Percentiles rank a stretch among this genome's conserved stretches.
Evolutionary conservation across 495 filamentous ascomycete genomes (phyloP).

Genomic region (Xylaria acuta): DNA sequence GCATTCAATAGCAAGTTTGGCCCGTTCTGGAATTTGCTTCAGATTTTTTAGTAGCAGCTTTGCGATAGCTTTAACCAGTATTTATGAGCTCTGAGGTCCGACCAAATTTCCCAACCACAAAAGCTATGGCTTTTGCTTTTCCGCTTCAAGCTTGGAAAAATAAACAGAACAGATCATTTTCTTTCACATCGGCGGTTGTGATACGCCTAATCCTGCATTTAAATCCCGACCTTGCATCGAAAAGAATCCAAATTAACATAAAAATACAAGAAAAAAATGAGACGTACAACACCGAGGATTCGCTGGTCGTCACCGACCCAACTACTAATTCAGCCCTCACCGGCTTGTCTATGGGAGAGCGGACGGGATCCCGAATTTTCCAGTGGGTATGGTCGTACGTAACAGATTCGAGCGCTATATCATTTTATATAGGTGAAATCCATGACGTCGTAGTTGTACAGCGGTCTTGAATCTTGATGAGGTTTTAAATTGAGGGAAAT

Average conservation of each 20-base stretch:
- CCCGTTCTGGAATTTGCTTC: too few relatives aligned
- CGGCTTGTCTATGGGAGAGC: conserved; percentile 48
- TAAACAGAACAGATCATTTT: too few relatives aligned
- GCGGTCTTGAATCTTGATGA: not conserved
- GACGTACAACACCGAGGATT: conserved; percentile 46
- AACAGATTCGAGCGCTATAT: not conserved
- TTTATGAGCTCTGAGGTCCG: too few relatives aligned
- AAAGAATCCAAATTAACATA: not conserved
- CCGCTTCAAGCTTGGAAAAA: too few relatives aligned
- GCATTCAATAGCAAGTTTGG: too few relatives aligned
- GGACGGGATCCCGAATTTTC: conserved; percentile 52
- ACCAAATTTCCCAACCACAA: too few relatives aligned
- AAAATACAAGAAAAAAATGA: not conserved
- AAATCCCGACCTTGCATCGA: too few relatives aligned
- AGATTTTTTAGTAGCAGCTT: too few relatives aligned
- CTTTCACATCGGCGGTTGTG: too few relatives aligned
- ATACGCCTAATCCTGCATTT: too few relatives aligned
- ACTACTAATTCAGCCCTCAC: conserved; percentile 45
- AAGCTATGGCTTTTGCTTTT: too few relatives aligned
- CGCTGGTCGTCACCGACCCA: conserved; percentile 51
- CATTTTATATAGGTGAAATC: not conserved
- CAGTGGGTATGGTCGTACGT: conserved; percentile 47
- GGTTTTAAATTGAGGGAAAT: not conserved
- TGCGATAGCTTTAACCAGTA: too few relatives aligned
- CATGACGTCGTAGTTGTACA: not conserved